phyloP scores from a whole-genome alignment of 371 early-diverging fungal species.

The Phascolomyces articulosus region DNA sequence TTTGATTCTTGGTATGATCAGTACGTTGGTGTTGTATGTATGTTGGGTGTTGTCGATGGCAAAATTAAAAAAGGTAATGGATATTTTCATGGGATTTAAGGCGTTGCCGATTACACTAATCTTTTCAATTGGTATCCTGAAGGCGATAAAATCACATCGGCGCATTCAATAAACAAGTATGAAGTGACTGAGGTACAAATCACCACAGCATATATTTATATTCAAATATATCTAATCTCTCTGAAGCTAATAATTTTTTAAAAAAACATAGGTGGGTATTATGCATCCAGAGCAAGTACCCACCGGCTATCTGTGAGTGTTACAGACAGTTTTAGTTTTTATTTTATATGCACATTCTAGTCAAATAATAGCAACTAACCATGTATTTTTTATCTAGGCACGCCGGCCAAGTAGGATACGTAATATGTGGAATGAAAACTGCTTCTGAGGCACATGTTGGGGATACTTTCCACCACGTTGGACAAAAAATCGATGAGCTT shows the following conservation, averaged over 20 bases:
- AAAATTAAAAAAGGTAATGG: slow-evolving; percentile 75
- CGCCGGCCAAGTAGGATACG: slow-evolving; percentile 97
- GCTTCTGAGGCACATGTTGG: slow-evolving; percentile 95
- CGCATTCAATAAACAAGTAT: slow-evolving; percentile 76
- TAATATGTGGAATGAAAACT: slow-evolving; percentile 91
- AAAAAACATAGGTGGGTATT: slow-evolving; percentile 87
- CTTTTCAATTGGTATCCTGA: background rate
- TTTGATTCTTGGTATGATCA: slow-evolving; percentile 98
- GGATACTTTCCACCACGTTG: slow-evolving; percentile 87
- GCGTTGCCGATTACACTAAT: too few species aligned
- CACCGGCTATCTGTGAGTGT: slow-evolving; percentile 71
- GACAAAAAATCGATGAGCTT: slow-evolving; percentile 66
- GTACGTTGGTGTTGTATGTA: slow-evolving; percentile 94
- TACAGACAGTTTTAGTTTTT: too few species aligned
- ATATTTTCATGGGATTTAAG: too few species aligned
- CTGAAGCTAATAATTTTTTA: too few species aligned
- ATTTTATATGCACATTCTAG: too few species aligned
- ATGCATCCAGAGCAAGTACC: slow-evolving; percentile 91
- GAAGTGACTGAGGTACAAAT: slow-evolving; percentile 79
- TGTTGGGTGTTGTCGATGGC: slow-evolving; percentile 91
- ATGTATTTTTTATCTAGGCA: slow-evolving; percentile 38
- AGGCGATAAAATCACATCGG: slow-evolving; percentile 87
- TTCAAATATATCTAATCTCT: background rate
- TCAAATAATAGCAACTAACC: background rate
- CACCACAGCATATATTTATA: slow-evolving; percentile 2